phyloP scores from a whole-genome alignment of 108 stramenopile species.

The Skeletonema potamos region DNA sequence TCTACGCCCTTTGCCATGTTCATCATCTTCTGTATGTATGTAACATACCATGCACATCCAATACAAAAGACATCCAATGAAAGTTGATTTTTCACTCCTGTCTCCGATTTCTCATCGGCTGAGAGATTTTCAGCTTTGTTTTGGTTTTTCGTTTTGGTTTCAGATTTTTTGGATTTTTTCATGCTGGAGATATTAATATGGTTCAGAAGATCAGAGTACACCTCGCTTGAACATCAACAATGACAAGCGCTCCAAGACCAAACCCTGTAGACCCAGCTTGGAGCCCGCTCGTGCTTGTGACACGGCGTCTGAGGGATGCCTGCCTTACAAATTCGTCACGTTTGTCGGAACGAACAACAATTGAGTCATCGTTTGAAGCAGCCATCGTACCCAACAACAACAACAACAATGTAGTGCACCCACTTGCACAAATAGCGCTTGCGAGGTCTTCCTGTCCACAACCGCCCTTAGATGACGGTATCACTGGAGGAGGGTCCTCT shows the following conservation, averaged over 20 bases:
- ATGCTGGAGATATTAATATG: too few species aligned
- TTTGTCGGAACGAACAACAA: conserved; percentile 24
- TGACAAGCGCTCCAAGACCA: not conserved
- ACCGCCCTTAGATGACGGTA: conserved; percentile 38
- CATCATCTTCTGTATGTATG: too few species aligned
- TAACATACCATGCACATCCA: too few species aligned
- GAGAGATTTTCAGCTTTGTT: too few species aligned
- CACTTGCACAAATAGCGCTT: conserved; percentile 13
- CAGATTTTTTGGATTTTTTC: too few species aligned
- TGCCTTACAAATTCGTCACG: conserved; percentile 11
- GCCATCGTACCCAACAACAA: not conserved
- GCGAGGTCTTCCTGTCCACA: conserved; percentile 23
- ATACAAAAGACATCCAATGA: too few species aligned
- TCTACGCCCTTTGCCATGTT: too few species aligned
- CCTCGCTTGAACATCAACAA: not conserved
- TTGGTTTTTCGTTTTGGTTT: too few species aligned
- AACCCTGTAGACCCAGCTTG: not conserved
- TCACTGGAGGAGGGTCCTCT: conserved; percentile 42
- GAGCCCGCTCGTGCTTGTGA: conserved; percentile 7
- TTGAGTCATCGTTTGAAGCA: conserved; percentile 5
- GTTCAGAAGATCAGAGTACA: too few species aligned
- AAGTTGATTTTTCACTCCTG: too few species aligned
- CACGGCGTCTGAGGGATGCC: conserved; percentile 29
- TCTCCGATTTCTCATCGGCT: too few species aligned
- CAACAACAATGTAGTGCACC: conserved; percentile 6